Evolutionary conservation across 768 basidiomycete genomes (phyloP), one percentile per base, ranked within the genome.

Genomic region (Clitopilus passeckerianus): DNA sequence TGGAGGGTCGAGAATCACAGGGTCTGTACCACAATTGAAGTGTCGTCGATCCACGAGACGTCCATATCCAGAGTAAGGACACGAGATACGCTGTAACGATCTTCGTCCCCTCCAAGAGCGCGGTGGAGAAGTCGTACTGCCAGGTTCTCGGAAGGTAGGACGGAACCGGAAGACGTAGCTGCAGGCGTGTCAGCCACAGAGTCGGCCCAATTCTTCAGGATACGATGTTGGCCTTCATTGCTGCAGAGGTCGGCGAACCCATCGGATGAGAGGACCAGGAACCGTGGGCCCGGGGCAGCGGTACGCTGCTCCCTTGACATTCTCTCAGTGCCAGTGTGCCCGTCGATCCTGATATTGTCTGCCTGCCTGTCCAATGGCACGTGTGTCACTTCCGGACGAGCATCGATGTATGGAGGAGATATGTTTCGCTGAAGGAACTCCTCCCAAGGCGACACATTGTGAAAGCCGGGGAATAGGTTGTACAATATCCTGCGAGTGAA

Each of bases 401-500:
- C 79, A 30, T 82, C 82, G 63, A 89, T 84, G 64, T 89, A 89
- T 0, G 87, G 87, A 20, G 87, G 85, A 0, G 86, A 84, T 60
- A 71, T 71, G 63, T 86, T 87, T 52, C 80, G 78, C n/a, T 77
- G 74, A 34, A 89, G 77, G 62, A 87, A 86, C 60, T 84, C 83
- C 67, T 88, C 86, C 86, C 86, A 86, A 54, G 75, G 83, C 1
- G 82, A 81, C 43, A 75, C 85, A 58, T 86, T 80, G 58, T 80
- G 78, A 65, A 83, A 81, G 12, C 85, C 86, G 15, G 85, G 84
- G 59, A 81, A 78, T 44, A 88, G 75, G 66, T 86, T 87, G 67
- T 86, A 87, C 14, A 89, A 72, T 46, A 89, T 82, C 10, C 84
- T 81, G 41, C 85, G 77, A 18, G 85, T 87, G 68, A 87, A 88